Conservation (phyloP, 2,329 filamentous ascomycete species). For the Fusarium citri region DNA sequence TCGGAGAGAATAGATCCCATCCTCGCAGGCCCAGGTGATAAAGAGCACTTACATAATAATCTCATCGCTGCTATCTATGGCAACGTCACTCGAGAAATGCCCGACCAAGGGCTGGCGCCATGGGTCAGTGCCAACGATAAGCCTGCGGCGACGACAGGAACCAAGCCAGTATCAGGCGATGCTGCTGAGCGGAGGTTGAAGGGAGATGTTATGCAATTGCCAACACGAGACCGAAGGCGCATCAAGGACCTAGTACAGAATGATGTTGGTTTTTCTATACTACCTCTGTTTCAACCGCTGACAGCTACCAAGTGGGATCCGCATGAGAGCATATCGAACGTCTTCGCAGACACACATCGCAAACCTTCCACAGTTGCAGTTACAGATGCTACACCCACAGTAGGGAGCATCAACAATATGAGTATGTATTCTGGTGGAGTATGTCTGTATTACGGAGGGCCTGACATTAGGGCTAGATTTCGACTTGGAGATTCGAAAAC, state of each 20-base stretch:
- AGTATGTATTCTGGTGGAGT: slow-evolving; percentile 64
- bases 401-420: slow-evolving; percentile 82
- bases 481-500: slow-evolving; percentile 75
- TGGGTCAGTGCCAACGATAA: slow-evolving; percentile 81
- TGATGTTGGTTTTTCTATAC: slow-evolving; percentile 62
- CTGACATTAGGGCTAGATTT: slow-evolving; percentile 61
- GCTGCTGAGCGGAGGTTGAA: slow-evolving; percentile 74
- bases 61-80: slow-evolving; percentile 74
- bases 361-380: slow-evolving; percentile 57
- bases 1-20: slow-evolving; percentile 70
- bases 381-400: slow-evolving; percentile 74
- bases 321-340: slow-evolving; percentile 63
- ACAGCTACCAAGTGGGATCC: slow-evolving; percentile 62
- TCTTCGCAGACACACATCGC: slow-evolving; percentile 64
- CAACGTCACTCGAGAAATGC: slow-evolving; percentile 77
- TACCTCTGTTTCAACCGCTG: slow-evolving; percentile 12
- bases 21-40: slow-evolving; percentile 68
- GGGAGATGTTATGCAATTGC: slow-evolving; percentile 77
- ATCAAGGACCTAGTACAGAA: slow-evolving; percentile 74
- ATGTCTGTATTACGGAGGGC: background rate
- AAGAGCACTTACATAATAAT: slow-evolving; percentile 74
- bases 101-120: slow-evolving; percentile 73
- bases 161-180: slow-evolving; percentile 73
- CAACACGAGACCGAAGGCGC: slow-evolving; percentile 72
- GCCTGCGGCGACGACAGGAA: slow-evolving; percentile 65